A percentile compares a stretch with the other conserved stretches of the same genome.
Evolutionary conservation across 2,329 filamentous ascomycete species (phyloP).

Genomic region (Cytospora mali): DNA sequence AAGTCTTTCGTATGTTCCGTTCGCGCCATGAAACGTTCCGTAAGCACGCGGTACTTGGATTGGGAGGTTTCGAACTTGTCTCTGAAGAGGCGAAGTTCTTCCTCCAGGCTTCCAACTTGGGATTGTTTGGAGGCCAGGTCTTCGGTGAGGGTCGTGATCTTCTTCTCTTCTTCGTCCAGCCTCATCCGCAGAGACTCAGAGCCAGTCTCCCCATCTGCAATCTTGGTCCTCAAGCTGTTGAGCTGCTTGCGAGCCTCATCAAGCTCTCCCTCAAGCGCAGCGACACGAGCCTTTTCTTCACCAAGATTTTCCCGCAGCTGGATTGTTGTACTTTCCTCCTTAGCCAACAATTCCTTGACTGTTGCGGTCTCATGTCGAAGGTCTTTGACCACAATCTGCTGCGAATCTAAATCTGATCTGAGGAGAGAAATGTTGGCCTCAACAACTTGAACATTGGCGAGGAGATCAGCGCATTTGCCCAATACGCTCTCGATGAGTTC

Average conservation of each 20-base stretch:
- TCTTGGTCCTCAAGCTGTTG: conserved; percentile 66
- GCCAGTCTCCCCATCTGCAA: conserved; percentile 81
- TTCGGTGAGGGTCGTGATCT: conserved; percentile 66
- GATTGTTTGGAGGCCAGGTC: conserved; percentile 75
- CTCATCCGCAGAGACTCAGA: conserved; percentile 76
- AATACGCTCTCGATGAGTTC: conserved; percentile 64
- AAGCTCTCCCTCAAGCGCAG: conserved; percentile 59
- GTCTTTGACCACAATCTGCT: conserved; percentile 56
- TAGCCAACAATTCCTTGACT: conserved; percentile 54
- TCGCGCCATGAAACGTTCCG: conserved; percentile 67
- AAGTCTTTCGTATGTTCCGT: conserved; percentile 78
- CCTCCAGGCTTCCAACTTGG: conserved; percentile 74
- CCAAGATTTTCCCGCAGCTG: conserved; percentile 57
- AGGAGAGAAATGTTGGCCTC: conserved; percentile 63
- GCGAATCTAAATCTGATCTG: conserved; percentile 64
- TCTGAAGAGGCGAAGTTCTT: conserved; percentile 70
- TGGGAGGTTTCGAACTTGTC: conserved; percentile 63
- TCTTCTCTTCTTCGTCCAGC: conserved; percentile 74
- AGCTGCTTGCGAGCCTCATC: conserved; percentile 71
- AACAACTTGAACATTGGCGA: conserved; percentile 61
- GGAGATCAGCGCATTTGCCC: conserved; percentile 58
- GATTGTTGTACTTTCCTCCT: conserved; percentile 53
- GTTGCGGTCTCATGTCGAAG: conserved; percentile 61
- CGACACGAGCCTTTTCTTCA: conserved; percentile 56
- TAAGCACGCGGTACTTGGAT: conserved; percentile 52